phyloP scores from a whole-genome alignment of 1,139 yeast genomes.

The Candida albicans region DNA sequence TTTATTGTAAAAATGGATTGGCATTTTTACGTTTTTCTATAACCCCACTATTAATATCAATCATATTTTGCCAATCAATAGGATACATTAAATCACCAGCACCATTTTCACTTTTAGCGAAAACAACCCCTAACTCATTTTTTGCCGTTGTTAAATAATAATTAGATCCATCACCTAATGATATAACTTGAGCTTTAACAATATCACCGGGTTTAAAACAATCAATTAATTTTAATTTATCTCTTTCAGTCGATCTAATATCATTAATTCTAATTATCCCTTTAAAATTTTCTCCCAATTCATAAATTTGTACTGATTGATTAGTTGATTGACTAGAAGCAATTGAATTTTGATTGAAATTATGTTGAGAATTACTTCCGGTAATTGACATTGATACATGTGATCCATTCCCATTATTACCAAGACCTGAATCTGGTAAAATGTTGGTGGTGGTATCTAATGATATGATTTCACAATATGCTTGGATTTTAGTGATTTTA shows the following conservation, averaged over 20 bases:
- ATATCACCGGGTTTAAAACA: slow-evolving; percentile 92
- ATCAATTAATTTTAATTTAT: slow-evolving; percentile 74
- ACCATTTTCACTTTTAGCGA: slow-evolving; percentile 71
- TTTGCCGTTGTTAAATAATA: slow-evolving; percentile 88
- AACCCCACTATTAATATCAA: slow-evolving; percentile 69
- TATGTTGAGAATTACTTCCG: slow-evolving; percentile 57
- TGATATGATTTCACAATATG: slow-evolving; percentile 78
- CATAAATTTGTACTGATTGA: slow-evolving; percentile 49
- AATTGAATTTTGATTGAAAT: slow-evolving; percentile 42
- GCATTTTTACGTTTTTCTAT: slow-evolving; percentile 88
- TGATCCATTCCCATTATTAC: slow-evolving; percentile 55
- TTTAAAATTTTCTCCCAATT: slow-evolving; percentile 86
- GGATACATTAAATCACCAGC: slow-evolving; percentile 86
- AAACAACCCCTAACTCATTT: slow-evolving; percentile 90
- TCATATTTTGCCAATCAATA: slow-evolving; percentile 95
- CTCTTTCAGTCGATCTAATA: slow-evolving; percentile 87
- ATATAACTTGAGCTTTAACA: slow-evolving; percentile 76
- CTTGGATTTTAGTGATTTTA: slow-evolving; percentile 66
- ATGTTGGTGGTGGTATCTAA: slow-evolving; percentile 68
- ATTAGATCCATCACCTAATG: slow-evolving; percentile 91
- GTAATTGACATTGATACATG: slow-evolving; percentile 37
- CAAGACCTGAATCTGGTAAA: slow-evolving; percentile 64
- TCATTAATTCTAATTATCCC: slow-evolving; percentile 89
- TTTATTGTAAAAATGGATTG: slow-evolving; percentile 58
- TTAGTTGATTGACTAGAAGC: slow-evolving; percentile 43